Base-by-base conservation (phyloP, 768 basidiomycete species). In the Leucocoprinus leucothites region DNA sequence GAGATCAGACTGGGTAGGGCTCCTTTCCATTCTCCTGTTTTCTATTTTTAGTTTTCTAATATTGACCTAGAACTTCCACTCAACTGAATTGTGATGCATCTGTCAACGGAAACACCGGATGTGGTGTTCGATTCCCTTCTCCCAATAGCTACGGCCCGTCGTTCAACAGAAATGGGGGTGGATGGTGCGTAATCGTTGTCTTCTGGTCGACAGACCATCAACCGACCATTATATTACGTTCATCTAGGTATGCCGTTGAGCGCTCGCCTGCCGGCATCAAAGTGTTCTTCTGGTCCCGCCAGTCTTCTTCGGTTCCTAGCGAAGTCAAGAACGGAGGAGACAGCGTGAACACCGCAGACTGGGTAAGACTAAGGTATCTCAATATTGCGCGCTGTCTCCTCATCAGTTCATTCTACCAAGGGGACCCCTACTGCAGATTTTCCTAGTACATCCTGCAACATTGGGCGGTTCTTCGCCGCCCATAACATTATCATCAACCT, bases 231-330 rank as follows among this genome's bases (percentile, higher is more conserved):
- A 11, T 35, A 13, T 18, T 19, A 9, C 21, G 26, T 13, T 11
- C 11, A 31, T 31, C 5, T 31, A 31, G 31, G 31, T 31, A 31
- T 31, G 31, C 79, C 1, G 71, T 84, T 61, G 81, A 83, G 61
- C 75, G 82, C 42, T 76, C 78, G 1, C 58, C 66, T 11, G 58
- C 52, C 14, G 74, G 72, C 59, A 79, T 87, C 61, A 81, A 78
- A 54, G 71, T 85, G 28, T 87, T 81, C 78, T 86, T 83, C 71
- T 87, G 84, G 83, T 66, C 78, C 0, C 69, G 84, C 22, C 69
- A 72, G 56, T 71, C 66, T 53, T 60, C 58, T 7, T 56, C 58
- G 49, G 70, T 79, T 18, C 82, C 80, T 8, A 35, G 46, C 1
- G 80, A 80, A 25, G 67, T 81, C 48, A 67, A 57, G 49, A 50